phyloP scores from a whole-genome alignment of 805 yeast species.

The Danielia oregonensis region DNA sequence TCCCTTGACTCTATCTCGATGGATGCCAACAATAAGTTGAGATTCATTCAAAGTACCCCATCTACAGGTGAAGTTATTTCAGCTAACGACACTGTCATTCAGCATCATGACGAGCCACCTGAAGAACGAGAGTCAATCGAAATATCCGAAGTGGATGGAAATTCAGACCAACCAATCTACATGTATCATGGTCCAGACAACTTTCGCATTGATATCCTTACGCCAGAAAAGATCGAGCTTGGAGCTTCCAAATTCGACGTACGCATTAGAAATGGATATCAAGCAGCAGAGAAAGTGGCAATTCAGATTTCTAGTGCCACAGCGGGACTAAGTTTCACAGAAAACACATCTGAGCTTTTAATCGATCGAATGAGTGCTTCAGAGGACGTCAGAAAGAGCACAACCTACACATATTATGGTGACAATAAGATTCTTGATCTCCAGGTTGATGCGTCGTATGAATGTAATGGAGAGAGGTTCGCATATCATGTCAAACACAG shows the following conservation, averaged over 20 bases:
- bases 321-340: slow-evolving; percentile 15
- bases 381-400: slow-evolving; percentile 17
- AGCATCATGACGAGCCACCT: slow-evolving; percentile 1
- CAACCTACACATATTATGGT: slow-evolving; percentile 31
- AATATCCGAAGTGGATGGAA: neutral
- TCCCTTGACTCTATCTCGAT: neutral
- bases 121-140: neutral
- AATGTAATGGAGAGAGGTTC: slow-evolving; percentile 16
- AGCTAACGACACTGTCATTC: slow-evolving; percentile 9
- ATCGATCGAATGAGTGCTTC: slow-evolving; percentile 1
- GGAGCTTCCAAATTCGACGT: slow-evolving; percentile 25
- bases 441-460: slow-evolving; percentile 19
- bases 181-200: slow-evolving; percentile 18
- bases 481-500: slow-evolving; percentile 24
- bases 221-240: slow-evolving; percentile 24
- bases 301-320: slow-evolving; percentile 15
- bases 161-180: neutral
- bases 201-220: slow-evolving; percentile 25
- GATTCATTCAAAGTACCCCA: neutral
- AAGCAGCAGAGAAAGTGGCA: slow-evolving; percentile 26
- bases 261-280: slow-evolving; percentile 25
- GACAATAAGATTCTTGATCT: slow-evolving; percentile 25
- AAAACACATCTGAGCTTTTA: neutral
- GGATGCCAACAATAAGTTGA: neutral
- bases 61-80: neutral